Percentiles rank a stretch among this genome's conserved stretches.
Evolutionary conservation across 345 rosid genomes (phyloP).

Genomic region (Carallia brachiata): DNA sequence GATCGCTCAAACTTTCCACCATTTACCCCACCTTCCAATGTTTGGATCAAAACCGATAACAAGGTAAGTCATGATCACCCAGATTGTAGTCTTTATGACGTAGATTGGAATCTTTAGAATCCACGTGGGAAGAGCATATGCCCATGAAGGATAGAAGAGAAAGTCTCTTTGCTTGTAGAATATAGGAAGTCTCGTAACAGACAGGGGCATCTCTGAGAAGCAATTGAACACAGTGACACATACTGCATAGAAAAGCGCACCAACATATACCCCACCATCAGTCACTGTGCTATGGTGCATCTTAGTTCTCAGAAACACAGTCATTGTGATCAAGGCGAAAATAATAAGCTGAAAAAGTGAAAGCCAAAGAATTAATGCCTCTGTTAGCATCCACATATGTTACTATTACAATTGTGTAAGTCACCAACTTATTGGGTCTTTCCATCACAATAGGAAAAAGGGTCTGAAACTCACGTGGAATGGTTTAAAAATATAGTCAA

Average conservation of each 20-base stretch:
- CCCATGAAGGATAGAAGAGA: constrained; percentile 85
- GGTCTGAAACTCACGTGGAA: constrained; percentile 30
- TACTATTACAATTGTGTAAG: too few relatives aligned
- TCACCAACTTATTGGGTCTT: too few relatives aligned
- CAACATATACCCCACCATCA: constrained; percentile 70
- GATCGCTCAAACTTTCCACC: background rate
- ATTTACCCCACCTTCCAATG: constrained; percentile 35
- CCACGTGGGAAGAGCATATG: constrained; percentile 78
- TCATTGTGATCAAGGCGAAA: constrained; percentile 53
- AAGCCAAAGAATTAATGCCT: background rate
- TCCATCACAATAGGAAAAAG: background rate
- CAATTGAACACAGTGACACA: constrained; percentile 66
- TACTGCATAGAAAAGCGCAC: constrained; percentile 60
- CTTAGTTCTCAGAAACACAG: constrained; percentile 62
- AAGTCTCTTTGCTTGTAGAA: constrained; percentile 91
- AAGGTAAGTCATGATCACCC: constrained; percentile 58
- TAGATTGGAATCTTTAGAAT: constrained; percentile 74
- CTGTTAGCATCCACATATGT: too few relatives aligned
- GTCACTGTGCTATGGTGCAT: constrained; percentile 54
- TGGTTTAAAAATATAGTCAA: constrained; percentile 65
- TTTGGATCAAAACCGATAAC: constrained; percentile 55
- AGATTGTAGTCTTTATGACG: constrained; percentile 50
- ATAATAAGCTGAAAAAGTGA: constrained; percentile 49
- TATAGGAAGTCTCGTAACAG: constrained; percentile 71
- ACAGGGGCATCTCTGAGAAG: constrained; percentile 72